Base-by-base conservation (phyloP, 805 yeast species). In the Saturnispora quitensis region DNA sequence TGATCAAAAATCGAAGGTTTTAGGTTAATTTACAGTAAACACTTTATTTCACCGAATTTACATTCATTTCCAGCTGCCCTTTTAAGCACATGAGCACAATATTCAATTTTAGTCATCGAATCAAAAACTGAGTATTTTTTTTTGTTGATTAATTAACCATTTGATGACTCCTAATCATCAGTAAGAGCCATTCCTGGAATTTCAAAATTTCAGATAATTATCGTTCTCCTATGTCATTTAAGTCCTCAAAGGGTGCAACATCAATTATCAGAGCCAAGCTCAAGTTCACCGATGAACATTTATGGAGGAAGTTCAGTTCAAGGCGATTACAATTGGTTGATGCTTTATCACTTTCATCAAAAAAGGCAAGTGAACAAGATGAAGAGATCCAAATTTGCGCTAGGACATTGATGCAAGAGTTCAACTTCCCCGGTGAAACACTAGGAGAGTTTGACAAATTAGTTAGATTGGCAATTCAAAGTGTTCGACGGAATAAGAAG, bases 341-440 rank as follows among this genome's bases (percentile, higher is more conserved):
- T 63, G 78, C 85, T 22, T 74, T 84, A 55, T 71, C 73, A 43
- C 63, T 78, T 42, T 72, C 77, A 44, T 69, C 78, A 18, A 78
- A 80, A 56, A 90, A 89, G 71, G 98, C 98, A 8, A 80, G 89
- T 52, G 98, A 93, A 64, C 99, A 91, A 66, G 97, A 91, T 58
- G 80, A 77, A 28, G 84, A 84, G 58, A 89, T 93, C 45, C 73
- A 75, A 47, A 76, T 78, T 48, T 93, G 95, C 36, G 96, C 98
- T 0, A 77, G 78, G 47, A 75, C 84, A 3, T 71, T 91, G 45
- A 72, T 95, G 60, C 71, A 74, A 2, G 99, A 93, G 68, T 93
- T 88, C 60, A 79, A 81, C 5, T 90, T 82, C 63, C 77, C 84
- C 2, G 68, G 67, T 2, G 75, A 74, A 5, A 74, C 80, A 13